These are phyloP conservation scores for Crepidotus variabilis DNA, from an alignment of 768 basidiomycete species.

Conservation along the genomic window DNA sequence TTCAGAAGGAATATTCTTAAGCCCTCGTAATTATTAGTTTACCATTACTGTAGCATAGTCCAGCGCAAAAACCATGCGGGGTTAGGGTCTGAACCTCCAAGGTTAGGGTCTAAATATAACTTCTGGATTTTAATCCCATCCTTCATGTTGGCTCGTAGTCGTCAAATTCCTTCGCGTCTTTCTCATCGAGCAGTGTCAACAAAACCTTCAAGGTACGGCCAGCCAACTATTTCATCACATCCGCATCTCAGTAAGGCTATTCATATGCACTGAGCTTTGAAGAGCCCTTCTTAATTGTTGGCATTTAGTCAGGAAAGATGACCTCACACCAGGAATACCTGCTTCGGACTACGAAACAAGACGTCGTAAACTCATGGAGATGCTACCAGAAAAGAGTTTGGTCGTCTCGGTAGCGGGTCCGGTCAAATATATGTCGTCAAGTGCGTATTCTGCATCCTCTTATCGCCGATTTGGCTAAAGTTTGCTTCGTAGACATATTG, in stretches of 20 bases:
- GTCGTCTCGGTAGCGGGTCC: conserved; percentile 78
- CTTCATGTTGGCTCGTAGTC: conserved; percentile 21
- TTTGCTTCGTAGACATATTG: conserved; percentile 60
- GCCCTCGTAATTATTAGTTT: background rate
- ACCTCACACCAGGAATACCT: conserved; percentile 82
- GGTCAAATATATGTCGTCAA: conserved; percentile 82
- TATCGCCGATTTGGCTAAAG: conserved; percentile 6
- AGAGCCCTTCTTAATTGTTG: background rate
- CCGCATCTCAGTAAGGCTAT: conserved; percentile 68
- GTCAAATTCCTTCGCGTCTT: conserved; percentile 17
- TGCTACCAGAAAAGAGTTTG: conserved; percentile 65
- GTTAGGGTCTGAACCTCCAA: background rate
- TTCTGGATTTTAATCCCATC: conserved; percentile 8
- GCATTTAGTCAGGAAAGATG: conserved; percentile 49
- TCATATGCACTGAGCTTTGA: background rate
- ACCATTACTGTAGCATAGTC: background rate
- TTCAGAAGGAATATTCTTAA: conserved; percentile 81
- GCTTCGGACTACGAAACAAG: conserved; percentile 73
- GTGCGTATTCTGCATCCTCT: conserved; percentile 37
- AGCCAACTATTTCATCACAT: conserved; percentile 75
- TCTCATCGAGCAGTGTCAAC: conserved; percentile 15
- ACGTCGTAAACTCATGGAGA: conserved; percentile 65
- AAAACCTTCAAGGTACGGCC: conserved; percentile 79
- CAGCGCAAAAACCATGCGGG: too few species aligned
- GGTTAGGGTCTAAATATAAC: conserved; percentile 20